Evolutionary conservation across 805 yeast species (phyloP).

Genomic region (Isabelozyma gotoi): DNA sequence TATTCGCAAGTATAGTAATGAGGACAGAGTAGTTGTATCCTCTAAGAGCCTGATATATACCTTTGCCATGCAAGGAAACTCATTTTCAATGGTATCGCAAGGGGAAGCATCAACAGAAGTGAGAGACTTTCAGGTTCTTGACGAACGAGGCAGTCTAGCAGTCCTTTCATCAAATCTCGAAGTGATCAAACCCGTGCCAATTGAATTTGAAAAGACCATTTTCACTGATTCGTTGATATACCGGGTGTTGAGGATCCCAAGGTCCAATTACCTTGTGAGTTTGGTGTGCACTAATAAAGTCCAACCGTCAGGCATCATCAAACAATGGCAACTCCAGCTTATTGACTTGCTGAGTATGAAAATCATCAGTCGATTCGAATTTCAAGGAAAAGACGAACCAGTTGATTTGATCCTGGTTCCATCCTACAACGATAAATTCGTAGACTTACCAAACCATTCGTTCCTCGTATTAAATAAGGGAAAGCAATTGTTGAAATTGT

Average conservation of each 20-base stretch:
- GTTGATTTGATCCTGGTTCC: conserved; percentile 9
- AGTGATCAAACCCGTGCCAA: background rate
- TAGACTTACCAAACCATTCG: too few relatives aligned
- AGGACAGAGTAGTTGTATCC: background rate
- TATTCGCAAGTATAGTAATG: background rate
- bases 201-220: background rate
- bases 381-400: conserved; percentile 5
- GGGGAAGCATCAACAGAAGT: background rate
- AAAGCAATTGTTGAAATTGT: background rate
- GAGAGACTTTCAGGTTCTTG: background rate
- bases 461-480: background rate
- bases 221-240: background rate
- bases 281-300: background rate
- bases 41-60: background rate
- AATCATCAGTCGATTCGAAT: conserved; percentile 7
- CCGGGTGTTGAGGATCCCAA: background rate
- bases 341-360: conserved; percentile 13
- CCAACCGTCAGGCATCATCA: too few relatives aligned
- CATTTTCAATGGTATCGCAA: background rate
- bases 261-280: background rate
- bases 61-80: background rate
- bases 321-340: background rate
- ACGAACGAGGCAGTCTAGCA: background rate
- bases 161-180: background rate
- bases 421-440: too few relatives aligned